phyloP scores from a whole-genome alignment of 2,329 filamentous ascomycete genomes.

The Aspergillus ochraceus region DNA sequence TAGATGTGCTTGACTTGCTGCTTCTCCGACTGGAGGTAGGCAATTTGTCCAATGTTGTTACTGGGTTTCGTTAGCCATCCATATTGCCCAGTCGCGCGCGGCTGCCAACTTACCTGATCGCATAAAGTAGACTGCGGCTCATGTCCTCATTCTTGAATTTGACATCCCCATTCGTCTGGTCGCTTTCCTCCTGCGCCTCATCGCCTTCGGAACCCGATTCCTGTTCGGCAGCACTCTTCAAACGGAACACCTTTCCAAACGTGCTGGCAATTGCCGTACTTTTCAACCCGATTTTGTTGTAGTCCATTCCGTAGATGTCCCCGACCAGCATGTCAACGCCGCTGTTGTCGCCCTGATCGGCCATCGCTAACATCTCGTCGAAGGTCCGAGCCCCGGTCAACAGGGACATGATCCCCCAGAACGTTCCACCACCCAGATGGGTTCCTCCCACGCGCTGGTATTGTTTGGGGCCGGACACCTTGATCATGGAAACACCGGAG shows the following conservation, averaged over 20 bases:
- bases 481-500: slow-evolving; percentile 94
- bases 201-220: slow-evolving; percentile 71
- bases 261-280: slow-evolving; percentile 93
- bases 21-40: slow-evolving; percentile 94
- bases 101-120: slow-evolving; percentile 60
- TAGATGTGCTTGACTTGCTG: slow-evolving; percentile 91
- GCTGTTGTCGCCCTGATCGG: slow-evolving; percentile 86
- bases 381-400: slow-evolving; percentile 94
- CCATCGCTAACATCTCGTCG: slow-evolving; percentile 93
- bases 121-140: slow-evolving; percentile 86
- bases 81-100: slow-evolving; percentile 4
- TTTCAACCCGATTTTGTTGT: slow-evolving; percentile 94
- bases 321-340: slow-evolving; percentile 96
- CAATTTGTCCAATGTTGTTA: slow-evolving; percentile 98
- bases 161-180: slow-evolving; percentile 34
- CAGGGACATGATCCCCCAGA: slow-evolving; percentile 91
- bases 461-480: slow-evolving; percentile 83
- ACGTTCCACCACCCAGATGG: slow-evolving; percentile 91
- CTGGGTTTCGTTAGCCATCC: slow-evolving; percentile 46
- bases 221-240: slow-evolving; percentile 82
- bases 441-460: slow-evolving; percentile 93
- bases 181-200: slow-evolving; percentile 50
- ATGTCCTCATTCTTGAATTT: slow-evolving; percentile 81
- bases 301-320: slow-evolving; percentile 95
- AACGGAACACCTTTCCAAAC: slow-evolving; percentile 94